Conservation (phyloP, 2,329 filamentous ascomycete genomes). For the Leptographium galeiforme region DNA sequence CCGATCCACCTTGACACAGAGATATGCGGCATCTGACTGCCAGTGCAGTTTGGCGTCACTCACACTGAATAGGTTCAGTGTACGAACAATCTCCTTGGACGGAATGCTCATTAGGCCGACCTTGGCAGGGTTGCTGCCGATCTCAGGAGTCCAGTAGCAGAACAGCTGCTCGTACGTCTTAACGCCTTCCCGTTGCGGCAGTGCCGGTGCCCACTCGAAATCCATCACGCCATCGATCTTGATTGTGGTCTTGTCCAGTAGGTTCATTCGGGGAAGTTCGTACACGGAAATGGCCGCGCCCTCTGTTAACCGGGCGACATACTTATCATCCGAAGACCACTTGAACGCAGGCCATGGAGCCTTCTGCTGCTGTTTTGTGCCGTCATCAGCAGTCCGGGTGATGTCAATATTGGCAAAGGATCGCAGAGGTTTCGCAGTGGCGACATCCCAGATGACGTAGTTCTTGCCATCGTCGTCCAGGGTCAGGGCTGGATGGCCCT, state of each 20-base stretch:
- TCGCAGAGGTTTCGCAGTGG: conserved; percentile 74
- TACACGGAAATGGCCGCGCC: conserved; percentile 93
- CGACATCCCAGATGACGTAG: conserved; percentile 97
- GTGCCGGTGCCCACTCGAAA: conserved; percentile 93
- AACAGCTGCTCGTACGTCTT: conserved; percentile 93
- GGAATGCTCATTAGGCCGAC: conserved; percentile 94
- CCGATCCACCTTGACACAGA: conserved; percentile 96
- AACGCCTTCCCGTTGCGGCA: conserved; percentile 65
- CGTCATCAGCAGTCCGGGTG: conserved; percentile 41
- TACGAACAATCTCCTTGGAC: conserved; percentile 85
- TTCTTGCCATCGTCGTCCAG: conserved; percentile 97
- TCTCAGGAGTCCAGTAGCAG: conserved; percentile 97
- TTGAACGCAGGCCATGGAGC: conserved; percentile 98
- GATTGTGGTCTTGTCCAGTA: conserved; percentile 80
- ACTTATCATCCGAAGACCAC: conserved; percentile 96
- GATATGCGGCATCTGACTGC: conserved; percentile 87
- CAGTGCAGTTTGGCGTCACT: conserved; percentile 96
- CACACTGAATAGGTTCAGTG: conserved; percentile 95
- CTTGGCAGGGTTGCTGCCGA: conserved; percentile 94
- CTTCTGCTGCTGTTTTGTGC: conserved; percentile 65
- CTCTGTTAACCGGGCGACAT: conserved; percentile 82
- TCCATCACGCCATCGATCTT: conserved; percentile 96
- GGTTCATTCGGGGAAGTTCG: conserved; percentile 76
- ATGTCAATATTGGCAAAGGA: conserved; percentile 88
- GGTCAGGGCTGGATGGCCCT: conserved; percentile 68